These are phyloP conservation scores for Tetrahymena borealis DNA, from an alignment of 73 alveolate species.

Conservation along the genomic window DNA sequence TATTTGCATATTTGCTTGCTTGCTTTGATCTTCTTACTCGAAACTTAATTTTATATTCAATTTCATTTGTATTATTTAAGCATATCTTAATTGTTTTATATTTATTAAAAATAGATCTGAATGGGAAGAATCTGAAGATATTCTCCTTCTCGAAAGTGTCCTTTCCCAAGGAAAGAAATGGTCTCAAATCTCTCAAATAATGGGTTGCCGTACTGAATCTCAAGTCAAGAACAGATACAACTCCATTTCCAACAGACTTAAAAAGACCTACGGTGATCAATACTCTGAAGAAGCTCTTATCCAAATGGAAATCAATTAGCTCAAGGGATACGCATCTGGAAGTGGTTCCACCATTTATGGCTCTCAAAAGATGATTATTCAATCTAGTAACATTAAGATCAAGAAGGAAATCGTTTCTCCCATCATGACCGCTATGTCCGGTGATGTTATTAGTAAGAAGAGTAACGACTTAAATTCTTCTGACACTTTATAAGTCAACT, in stretches of 20 bases:
- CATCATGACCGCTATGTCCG: not conserved
- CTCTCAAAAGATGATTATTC: not conserved
- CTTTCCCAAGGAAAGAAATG: not conserved
- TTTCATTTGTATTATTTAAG: too few relatives aligned
- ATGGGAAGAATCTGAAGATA: not conserved
- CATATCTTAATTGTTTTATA: not conserved
- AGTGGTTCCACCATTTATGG: not conserved
- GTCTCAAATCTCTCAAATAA: not conserved
- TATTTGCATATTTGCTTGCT: too few relatives aligned
- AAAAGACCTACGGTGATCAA: not conserved
- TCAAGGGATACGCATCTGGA: not conserved
- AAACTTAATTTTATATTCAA: too few relatives aligned
- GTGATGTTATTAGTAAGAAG: not conserved
- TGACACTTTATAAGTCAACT: not conserved
- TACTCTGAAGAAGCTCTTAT: not conserved
- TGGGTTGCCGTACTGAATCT: conserved; percentile 2
- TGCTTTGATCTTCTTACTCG: too few relatives aligned
- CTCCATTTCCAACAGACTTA: not conserved
- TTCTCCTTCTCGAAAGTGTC: not conserved
- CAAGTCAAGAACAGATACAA: not conserved
- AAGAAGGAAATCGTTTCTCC: not conserved
- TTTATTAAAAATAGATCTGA: not conserved
- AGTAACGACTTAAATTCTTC: not conserved
- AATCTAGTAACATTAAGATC: not conserved
- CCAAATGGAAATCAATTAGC: not conserved